A percentile compares a stretch with the other conserved stretches of the same genome.
phyloP scores from a whole-genome alignment of 2,329 filamentous ascomycete genomes.

The Phialocephala sp. region DNA sequence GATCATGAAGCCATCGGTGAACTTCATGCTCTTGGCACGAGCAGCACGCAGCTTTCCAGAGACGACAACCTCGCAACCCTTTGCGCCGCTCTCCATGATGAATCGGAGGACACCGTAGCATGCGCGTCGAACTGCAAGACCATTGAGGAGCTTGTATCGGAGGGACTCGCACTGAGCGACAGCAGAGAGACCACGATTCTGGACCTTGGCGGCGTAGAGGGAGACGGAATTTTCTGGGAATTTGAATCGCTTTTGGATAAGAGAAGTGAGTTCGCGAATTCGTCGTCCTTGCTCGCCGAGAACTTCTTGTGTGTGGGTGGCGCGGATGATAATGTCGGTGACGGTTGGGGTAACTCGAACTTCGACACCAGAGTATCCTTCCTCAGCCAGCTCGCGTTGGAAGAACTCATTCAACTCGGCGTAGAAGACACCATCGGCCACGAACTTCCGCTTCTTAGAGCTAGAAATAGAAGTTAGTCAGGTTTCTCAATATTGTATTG shows the following conservation, averaged over 20 bases:
- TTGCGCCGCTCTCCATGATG: slow-evolving; percentile 99
- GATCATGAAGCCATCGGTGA: slow-evolving; percentile 99
- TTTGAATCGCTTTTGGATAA: slow-evolving; percentile 99
- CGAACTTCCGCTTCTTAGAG: slow-evolving; percentile 94
- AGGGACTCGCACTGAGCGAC: slow-evolving; percentile 99
- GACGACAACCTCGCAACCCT: slow-evolving; percentile 99
- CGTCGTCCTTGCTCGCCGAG: slow-evolving; percentile 99
- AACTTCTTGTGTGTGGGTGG: slow-evolving; percentile 99
- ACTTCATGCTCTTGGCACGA: slow-evolving; percentile 99
- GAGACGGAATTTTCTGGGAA: slow-evolving; percentile 99
- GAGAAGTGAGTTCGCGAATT: slow-evolving; percentile 99
- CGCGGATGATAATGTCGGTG: slow-evolving; percentile 99
- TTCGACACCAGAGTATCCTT: slow-evolving; percentile 99
- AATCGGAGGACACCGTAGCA: slow-evolving; percentile 99
- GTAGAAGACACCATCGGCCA: slow-evolving; percentile 99
- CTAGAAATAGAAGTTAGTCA: slow-evolving; percentile 48
- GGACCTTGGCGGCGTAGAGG: slow-evolving; percentile 99
- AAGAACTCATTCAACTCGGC: slow-evolving; percentile 99
- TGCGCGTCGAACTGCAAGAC: slow-evolving; percentile 95
- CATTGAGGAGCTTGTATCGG: slow-evolving; percentile 99
- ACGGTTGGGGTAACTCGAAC: slow-evolving; percentile 99
- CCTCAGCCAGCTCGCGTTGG: slow-evolving; percentile 99
- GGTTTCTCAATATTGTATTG: background rate
- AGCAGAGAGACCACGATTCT: slow-evolving; percentile 99
- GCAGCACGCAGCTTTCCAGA: slow-evolving; percentile 98